Base-by-base conservation (phyloP, 257 asterid genomes). In the Solanum phureja region DNA sequence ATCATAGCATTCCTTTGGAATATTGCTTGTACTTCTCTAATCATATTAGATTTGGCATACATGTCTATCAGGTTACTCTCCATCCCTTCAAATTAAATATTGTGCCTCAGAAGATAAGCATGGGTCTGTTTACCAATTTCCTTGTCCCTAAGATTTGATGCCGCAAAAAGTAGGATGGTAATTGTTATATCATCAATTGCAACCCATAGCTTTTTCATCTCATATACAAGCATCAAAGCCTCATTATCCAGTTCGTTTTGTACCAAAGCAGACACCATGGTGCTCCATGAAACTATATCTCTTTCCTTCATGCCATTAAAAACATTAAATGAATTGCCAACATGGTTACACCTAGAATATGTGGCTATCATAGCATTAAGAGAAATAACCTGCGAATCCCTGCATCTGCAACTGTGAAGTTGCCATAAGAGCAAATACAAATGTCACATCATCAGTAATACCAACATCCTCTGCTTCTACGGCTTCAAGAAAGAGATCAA, bases 251-350 rank as follows among this genome's bases (percentile, higher is more conserved):
- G 88, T 42, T 91, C 94, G 46, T 94, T 93, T 89, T 95, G 96
- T 76, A 95, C 92, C 8, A 95, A 90, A 86, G 94, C 91, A 88
- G 93, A 92, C n/a, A 95, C 89, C 90, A 95, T 93, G 86, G 96
- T 92, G 86, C 94, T 95, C 98, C 96, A 95, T 31, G 98, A 94
- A 29, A 95, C 95, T 18, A 90, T 90, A 88, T 95, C 98, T 91
- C 94, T 92, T 91, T 92, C 93, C 76, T 86, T 42, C 49, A 42
- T 42, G 13, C 49, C 49, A 42, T 11, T 42, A 42, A 42, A 42
- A 3, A 3, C 49, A 11, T 42, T 42, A 42, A 42, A 42, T 42
- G 14, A 42, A 42, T 42, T 42, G 49, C 49, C 14, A 42, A 42
- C 49, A 42, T 42, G 5, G 14, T 42, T 42, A 42, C 14, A 42